Evolutionary conservation across 257 asterid species (phyloP).

Genomic region (Rehmannia glutinosa): DNA sequence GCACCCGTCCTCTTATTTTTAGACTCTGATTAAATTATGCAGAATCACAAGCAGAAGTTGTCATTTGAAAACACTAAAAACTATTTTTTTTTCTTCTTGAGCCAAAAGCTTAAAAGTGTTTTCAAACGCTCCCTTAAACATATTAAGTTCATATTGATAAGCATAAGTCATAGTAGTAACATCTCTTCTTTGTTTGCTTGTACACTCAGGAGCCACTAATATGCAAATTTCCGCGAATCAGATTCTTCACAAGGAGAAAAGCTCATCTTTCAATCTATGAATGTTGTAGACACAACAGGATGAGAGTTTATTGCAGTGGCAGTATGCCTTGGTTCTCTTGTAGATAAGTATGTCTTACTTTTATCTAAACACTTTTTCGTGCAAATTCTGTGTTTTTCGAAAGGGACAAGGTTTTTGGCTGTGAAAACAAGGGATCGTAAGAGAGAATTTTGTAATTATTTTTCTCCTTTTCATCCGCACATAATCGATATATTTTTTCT

Average conservation of each 20-base stretch:
- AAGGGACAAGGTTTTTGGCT: neutral
- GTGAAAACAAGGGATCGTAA: neutral
- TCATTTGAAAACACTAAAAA: too few species aligned
- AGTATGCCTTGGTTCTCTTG: too few species aligned
- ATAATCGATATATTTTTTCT: too few species aligned
- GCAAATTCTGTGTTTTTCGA: neutral
- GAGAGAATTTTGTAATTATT: neutral
- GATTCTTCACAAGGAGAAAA: slow-evolving; percentile 8
- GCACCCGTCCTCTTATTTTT: too few species aligned
- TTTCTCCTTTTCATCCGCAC: neutral
- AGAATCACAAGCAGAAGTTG: too few species aligned
- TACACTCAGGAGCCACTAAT: slow-evolving; percentile 19
- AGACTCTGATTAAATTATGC: too few species aligned
- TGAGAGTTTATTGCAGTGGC: neutral
- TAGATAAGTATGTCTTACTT: neutral
- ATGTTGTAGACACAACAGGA: neutral
- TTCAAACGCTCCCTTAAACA: too few species aligned
- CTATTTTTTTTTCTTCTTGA: too few species aligned
- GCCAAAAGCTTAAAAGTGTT: too few species aligned
- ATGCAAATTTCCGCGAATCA: slow-evolving; percentile 9
- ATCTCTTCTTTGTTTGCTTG: neutral
- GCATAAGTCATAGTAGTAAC: too few species aligned
- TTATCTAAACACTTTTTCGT: neutral
- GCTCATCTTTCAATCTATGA: neutral
- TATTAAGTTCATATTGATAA: too few species aligned